phyloP scores from a whole-genome alignment of 1,284 basidiomycete species.

The Lignosus rhinocerotis region DNA sequence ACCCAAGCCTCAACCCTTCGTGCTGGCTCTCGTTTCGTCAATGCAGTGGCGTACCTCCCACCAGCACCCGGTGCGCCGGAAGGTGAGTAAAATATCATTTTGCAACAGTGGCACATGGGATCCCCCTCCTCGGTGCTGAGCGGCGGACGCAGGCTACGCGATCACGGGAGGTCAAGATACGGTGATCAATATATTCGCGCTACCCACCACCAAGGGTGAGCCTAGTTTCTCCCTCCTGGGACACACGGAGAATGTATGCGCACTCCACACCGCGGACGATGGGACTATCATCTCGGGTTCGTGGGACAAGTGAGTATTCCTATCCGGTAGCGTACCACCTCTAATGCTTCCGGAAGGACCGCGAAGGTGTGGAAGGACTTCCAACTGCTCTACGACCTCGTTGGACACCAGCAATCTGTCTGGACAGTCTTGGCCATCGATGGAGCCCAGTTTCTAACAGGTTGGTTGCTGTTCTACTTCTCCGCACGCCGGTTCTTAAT shows the following conservation, averaged over 20 bases:
- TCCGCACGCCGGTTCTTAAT: not conserved
- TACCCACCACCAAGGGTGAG: slow-evolving; percentile 58
- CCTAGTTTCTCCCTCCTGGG: slow-evolving; percentile 83
- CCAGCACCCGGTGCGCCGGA: slow-evolving; percentile 66
- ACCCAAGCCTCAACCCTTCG: slow-evolving; percentile 53
- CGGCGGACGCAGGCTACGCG: slow-evolving; percentile 63
- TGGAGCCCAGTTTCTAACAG: slow-evolving; percentile 81
- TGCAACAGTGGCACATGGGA: not conserved
- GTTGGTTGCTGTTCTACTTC: slow-evolving; percentile 40
- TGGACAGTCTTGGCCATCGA: slow-evolving; percentile 91
- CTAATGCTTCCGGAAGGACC: slow-evolving; percentile 53
- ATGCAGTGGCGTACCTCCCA: slow-evolving; percentile 78
- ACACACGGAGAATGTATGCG: slow-evolving; percentile 90
- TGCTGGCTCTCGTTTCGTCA: slow-evolving; percentile 78
- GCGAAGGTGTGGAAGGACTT: slow-evolving; percentile 94
- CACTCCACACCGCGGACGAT: slow-evolving; percentile 69
- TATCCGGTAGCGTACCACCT: slow-evolving; percentile 1
- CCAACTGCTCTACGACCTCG: slow-evolving; percentile 72
- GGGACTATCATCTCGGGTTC: slow-evolving; percentile 91
- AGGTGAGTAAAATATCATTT: slow-evolving; percentile 45
- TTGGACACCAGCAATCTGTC: slow-evolving; percentile 89
- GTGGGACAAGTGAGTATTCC: slow-evolving; percentile 84
- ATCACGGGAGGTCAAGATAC: slow-evolving; percentile 86
- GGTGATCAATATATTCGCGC: slow-evolving; percentile 78
- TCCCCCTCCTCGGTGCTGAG: slow-evolving; percentile 14